Base-by-base conservation (phyloP, 2,329 filamentous ascomycete genomes). In the Huntiella abstrusa region DNA sequence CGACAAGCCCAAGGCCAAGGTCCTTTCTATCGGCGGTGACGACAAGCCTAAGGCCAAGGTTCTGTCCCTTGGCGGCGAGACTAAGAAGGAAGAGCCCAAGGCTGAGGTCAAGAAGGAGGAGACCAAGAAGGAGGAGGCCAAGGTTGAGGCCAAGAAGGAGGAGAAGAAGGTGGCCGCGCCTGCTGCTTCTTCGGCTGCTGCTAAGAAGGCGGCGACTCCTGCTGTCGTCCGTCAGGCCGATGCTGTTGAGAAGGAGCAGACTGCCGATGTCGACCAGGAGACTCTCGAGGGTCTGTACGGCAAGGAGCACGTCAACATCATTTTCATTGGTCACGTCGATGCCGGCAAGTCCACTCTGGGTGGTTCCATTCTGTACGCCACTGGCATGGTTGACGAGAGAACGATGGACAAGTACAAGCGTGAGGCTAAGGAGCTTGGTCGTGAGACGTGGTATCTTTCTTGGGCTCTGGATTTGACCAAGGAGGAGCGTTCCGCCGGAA, bases 331-430 rank as follows among this genome's bases (percentile, higher is more conserved):
- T 44, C 91, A 98, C 70, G 92, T 98, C 56, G 91, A 98, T 67
- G 91, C 91, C 45, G 91, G 91, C 55, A 98, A 98, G 68, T 95
- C 86, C 35, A 98, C 91, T 3, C 71, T 98, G 4, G 91, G 91
- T 59, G 91, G 91, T 43, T 83, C 83, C 45, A 93, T 98, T 52
- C 70, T 98, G 11, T 94, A 91, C 61, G 77, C 77, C 45, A 95
- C 88, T 4, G 91, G 91, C 51, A 98, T 96, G 91, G 91, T 98
- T n/a, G 92, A 98, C 58, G 86, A 98, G 64, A 77, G 91, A 60
- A 98, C 91, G 33, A 76, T 98, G 71, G 91, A 98, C 46, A 98
- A 98, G 66, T 94, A 94, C 70, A 94, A 88, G 73, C 77, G 76
- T 55, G 92, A 98, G 57, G 88, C 91, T 43, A 96, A 94, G 69